These are phyloP conservation scores for Aspergillus japonicus DNA, from an alignment of 2,329 filamentous ascomycete species.

Conservation along the genomic window DNA sequence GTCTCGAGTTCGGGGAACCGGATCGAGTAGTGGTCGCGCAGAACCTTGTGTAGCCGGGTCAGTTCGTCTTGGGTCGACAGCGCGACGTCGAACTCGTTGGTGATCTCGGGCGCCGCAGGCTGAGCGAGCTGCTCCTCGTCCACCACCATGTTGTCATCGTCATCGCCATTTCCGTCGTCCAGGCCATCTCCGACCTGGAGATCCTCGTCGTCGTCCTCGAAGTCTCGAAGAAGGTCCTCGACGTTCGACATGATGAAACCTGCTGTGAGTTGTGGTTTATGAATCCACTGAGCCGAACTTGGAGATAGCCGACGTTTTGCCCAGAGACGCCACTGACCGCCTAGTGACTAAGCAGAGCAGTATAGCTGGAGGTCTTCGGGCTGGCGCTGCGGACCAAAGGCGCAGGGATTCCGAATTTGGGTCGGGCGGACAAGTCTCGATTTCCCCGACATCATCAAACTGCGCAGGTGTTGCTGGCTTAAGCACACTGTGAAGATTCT, in stretches of 20 bases:
- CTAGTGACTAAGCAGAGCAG: conserved; percentile 14
- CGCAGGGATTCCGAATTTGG: conserved; percentile 21
- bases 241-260: conserved; percentile 73
- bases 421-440: background rate
- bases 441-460: background rate
- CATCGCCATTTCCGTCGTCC: conserved; percentile 56
- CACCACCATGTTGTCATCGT: conserved; percentile 53
- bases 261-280: background rate
- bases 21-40: conserved; percentile 90
- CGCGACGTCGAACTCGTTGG: conserved; percentile 81
- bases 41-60: conserved; percentile 90
- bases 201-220: conserved; percentile 70
- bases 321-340: background rate
- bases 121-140: conserved; percentile 55
- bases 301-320: background rate
- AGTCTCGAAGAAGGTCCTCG: conserved; percentile 89
- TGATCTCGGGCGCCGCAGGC: conserved; percentile 67
- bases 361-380: conserved; percentile 4
- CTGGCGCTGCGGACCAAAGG: conserved; percentile 15
- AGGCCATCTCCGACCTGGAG: conserved; percentile 69
- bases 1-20: conserved; percentile 91
- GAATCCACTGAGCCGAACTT: background rate
- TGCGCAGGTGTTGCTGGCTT: background rate
- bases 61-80: conserved; percentile 93
- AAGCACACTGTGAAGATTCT: background rate